A percentile compares a stretch with the other conserved stretches of the same genome.
These are phyloP conservation scores for Naumovozyma dairenensis DNA, from an alignment of 805 yeast genomes.

Conservation along the genomic window DNA sequence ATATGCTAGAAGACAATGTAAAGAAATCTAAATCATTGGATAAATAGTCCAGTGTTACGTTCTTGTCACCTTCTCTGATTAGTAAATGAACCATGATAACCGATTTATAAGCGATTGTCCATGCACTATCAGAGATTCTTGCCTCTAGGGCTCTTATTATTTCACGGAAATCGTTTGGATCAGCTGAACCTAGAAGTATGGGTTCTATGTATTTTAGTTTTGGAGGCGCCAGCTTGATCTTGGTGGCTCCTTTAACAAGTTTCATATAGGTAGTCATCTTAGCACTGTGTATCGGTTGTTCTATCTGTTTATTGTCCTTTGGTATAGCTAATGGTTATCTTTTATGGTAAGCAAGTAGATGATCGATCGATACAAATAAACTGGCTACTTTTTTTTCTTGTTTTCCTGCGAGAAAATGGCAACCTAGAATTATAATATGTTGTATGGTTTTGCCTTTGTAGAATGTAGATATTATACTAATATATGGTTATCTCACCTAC, in stretches of 20 bases:
- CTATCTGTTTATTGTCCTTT: neutral
- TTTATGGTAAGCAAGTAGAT: too few relatives aligned
- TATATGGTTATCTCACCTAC: too few relatives aligned
- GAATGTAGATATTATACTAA: too few relatives aligned
- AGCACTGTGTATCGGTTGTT: neutral
- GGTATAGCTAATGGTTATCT: too few relatives aligned
- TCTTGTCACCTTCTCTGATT: slow-evolving; percentile 83
- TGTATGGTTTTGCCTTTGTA: too few relatives aligned
- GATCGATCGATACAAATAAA: too few relatives aligned
- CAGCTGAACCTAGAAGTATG: slow-evolving; percentile 45
- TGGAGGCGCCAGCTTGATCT: slow-evolving; percentile 89
- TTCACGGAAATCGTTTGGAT: slow-evolving; percentile 42
- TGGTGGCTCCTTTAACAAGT: slow-evolving; percentile 70
- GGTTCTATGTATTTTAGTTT: slow-evolving; percentile 95
- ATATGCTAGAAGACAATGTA: slow-evolving; percentile 32
- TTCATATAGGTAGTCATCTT: slow-evolving; percentile 44
- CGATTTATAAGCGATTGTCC: slow-evolving; percentile 86
- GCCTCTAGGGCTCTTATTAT: slow-evolving; percentile 55
- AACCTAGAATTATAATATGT: too few relatives aligned
- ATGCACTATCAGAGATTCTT: slow-evolving; percentile 69
- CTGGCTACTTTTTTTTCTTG: too few relatives aligned
- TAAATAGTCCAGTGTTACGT: slow-evolving; percentile 58
- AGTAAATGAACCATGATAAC: slow-evolving; percentile 78
- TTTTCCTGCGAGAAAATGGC: too few relatives aligned
- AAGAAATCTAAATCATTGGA: slow-evolving; percentile 42